phyloP scores from a whole-genome alignment of 2,329 filamentous ascomycete species.

The Apiospora saccharicola region DNA sequence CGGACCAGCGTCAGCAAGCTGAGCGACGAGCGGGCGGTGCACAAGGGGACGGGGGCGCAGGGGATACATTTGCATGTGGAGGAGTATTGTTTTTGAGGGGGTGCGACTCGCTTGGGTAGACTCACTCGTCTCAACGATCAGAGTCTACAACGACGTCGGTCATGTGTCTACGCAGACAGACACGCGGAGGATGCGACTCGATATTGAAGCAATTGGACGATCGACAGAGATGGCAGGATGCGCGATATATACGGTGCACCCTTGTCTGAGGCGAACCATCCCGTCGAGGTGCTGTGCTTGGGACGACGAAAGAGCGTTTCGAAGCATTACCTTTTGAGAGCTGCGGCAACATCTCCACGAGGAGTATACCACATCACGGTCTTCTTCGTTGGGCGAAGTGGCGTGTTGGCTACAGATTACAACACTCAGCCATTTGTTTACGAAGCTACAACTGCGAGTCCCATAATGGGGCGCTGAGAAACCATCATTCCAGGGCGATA shows the following conservation, averaged over 20 bases:
- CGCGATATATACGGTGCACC: not conserved
- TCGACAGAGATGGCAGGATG: too few relatives aligned
- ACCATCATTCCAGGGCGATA: not conserved
- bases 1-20: conserved; percentile 63
- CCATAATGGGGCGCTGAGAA: not conserved
- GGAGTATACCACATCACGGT: not conserved
- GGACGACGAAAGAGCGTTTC: not conserved
- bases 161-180: too few relatives aligned
- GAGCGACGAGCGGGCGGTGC: conserved; percentile 68
- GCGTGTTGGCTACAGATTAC: not conserved
- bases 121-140: not conserved
- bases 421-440: not conserved
- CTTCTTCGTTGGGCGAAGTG: not conserved
- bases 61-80: conserved; percentile 68
- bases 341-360: not conserved
- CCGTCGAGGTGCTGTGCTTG: not conserved
- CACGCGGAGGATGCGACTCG: not conserved
- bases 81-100: conserved; percentile 60
- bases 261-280: not conserved
- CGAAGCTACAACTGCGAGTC: not conserved
- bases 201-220: not conserved
- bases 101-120: not conserved
- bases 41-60: conserved; percentile 70
- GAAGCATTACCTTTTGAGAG: not conserved
- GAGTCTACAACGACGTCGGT: too few relatives aligned